Percentiles rank a stretch among this genome's conserved stretches.
Conservation (phyloP, 192 early-diverging fungal genomes). For the Kappamyces sp. region DNA sequence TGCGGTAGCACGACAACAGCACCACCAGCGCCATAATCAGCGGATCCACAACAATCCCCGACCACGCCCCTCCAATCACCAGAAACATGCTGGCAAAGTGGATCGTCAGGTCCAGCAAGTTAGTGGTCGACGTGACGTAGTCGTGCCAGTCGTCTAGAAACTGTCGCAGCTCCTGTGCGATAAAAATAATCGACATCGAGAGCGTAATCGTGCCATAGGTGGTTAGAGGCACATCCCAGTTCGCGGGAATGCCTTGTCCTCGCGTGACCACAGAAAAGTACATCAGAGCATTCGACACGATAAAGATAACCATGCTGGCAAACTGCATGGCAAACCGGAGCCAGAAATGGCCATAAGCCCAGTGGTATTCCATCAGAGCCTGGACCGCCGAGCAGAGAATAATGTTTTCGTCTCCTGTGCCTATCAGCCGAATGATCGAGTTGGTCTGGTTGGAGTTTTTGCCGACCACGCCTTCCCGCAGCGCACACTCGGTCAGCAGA, state of each 20-base stretch:
- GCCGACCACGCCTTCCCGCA: slow-evolving; percentile 14
- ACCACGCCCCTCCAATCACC: slow-evolving; percentile 22
- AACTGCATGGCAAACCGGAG: slow-evolving; percentile 32
- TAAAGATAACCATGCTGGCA: slow-evolving; percentile 14
- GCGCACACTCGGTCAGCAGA: slow-evolving; percentile 26
- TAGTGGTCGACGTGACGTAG: slow-evolving; percentile 30
- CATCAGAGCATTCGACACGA: slow-evolving; percentile 17
- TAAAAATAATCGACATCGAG: slow-evolving; percentile 25
- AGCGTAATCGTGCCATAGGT: slow-evolving; percentile 16
- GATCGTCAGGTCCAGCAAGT: slow-evolving; percentile 31
- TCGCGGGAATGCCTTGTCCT: slow-evolving; percentile 1
- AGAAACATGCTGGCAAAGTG: slow-evolving; percentile 25
- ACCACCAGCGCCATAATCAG: slow-evolving; percentile 33
- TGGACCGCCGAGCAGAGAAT: slow-evolving; percentile 34
- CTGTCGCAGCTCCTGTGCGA: slow-evolving; percentile 34
- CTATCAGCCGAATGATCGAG: slow-evolving; percentile 36
- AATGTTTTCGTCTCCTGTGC: slow-evolving; percentile 34
- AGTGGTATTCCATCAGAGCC: slow-evolving; percentile 43
- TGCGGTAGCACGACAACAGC: slow-evolving; percentile 26
- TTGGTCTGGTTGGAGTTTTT: slow-evolving; percentile 19
- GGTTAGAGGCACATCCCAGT: slow-evolving; percentile 9
- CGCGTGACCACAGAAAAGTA: slow-evolving; percentile 16
- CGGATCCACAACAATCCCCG: slow-evolving; percentile 23
- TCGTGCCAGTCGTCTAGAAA: slow-evolving; percentile 27
- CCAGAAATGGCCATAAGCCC: slow-evolving; percentile 36